Base-by-base conservation (phyloP, 78 protist genomes). In the Trichosphaerium sp. region DNA sequence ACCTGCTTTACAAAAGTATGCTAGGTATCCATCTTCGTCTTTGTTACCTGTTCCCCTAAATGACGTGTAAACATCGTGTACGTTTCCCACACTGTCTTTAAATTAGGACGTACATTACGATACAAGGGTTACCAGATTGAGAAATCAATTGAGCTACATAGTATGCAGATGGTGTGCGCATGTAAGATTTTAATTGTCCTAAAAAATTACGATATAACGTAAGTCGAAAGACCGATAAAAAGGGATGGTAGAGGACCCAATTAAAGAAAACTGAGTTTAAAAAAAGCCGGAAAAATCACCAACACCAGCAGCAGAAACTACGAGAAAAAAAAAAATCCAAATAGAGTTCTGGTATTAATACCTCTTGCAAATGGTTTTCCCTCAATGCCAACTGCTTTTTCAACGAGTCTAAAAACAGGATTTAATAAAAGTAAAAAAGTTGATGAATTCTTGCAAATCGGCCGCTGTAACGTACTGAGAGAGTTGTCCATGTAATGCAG, bases 1-100 rank as follows among this genome's bases (percentile, higher is more conserved):
- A 15, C 92, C 92, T 3, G 88, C 88, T 65, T 82, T 88, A 74
- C 83, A 82, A 74, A 88, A 88, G 69, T 88, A 88, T 34, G 38
- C 52, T 35, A 88, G 65, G 69, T 75, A 88, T 14, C 92, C 92
- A 51, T 88, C 88, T 40, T 83, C 91, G 62, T 78, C 90, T 47
- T 34, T 44, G 77, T 80, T 80, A n/a, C n/a, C n/a, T n/a, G n/a
- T n/a, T n/a, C n/a, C n/a, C n/a, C n/a, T n/a, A n/a, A n/a, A n/a
- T n/a, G n/a, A n/a, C n/a, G n/a, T n/a, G n/a, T n/a, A n/a, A n/a
- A n/a, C n/a, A n/a, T n/a, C n/a, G n/a, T n/a, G n/a, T n/a, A n/a
- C n/a, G n/a, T n/a, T n/a, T n/a, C n/a, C n/a, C n/a, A n/a, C n/a
- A n/a, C n/a, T n/a, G n/a, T n/a, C n/a, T n/a, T n/a, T n/a, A n/a